Evolutionary conservation across 2,329 filamentous ascomycete species (phyloP), one percentile per base, ranked within the genome.

Genomic region (Colletotrichum theobromicola): DNA sequence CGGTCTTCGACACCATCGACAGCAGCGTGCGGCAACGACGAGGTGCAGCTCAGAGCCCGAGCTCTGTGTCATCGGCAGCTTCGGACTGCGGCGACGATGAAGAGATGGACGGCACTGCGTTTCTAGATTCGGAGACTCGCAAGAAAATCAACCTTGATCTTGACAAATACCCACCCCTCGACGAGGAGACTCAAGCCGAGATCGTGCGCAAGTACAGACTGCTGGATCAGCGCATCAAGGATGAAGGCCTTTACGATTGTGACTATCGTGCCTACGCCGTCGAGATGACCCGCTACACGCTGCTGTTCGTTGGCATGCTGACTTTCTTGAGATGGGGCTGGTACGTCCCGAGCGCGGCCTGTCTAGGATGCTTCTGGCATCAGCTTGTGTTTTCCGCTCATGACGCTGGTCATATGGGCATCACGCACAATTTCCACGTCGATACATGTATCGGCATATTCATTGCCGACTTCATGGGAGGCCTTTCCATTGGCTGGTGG

Each of bases 361-460:
- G 93, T 78, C 88, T 98, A 4, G 97, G 96, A 24, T 88, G 91
- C 76, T 90, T 98, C 80, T 98, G 97, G 96, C 97, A 98, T 81
- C 97, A 98, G 82, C 89, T 98, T 32, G 94, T 96, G 66, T 99
- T 99, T 81, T 93, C 93, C 2, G 97, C 95, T 75, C 97, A 99
- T 83, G 97, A 99, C 87, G 95, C 96, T 65, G 96, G 95, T 8
- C 97, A 99, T 84, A 98, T 98, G 94, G 97, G 95, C 77, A 98
- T 99, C 79, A 99, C 97, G 3, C 96, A 98, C 84, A 89, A 93
- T 81, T 98, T 96, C 82, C 92, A 94, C 64, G 85, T 92, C 46
- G 97, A 99, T 83, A 94, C 93, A 2, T 88, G 94, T 63, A 95
- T 99, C 76, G 96, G 95, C 63, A 98, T 98, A 80, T 85, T 98